Conservation (phyloP, 2,329 filamentous ascomycete species). For the Penicillium sp. region DNA sequence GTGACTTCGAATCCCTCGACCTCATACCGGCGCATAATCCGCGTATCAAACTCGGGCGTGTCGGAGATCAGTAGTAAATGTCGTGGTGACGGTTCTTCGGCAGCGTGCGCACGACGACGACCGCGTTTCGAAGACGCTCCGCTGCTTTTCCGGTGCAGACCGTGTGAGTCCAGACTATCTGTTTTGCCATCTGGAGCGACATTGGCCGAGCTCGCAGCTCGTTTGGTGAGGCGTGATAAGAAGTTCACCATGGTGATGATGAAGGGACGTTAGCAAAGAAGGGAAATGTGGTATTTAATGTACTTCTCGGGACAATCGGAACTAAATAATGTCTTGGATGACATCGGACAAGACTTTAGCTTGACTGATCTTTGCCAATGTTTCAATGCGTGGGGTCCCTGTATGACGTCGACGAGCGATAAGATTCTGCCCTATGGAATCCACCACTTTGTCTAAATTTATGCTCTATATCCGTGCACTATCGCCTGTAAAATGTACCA, state of each 20-base stretch:
- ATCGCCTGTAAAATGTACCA: constrained; percentile 26
- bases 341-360: constrained; percentile 10
- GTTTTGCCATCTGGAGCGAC: constrained; percentile 1
- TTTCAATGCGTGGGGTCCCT: constrained; percentile 12
- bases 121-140: constrained; percentile 13
- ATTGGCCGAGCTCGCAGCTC: constrained; percentile 13
- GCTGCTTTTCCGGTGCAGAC: constrained; percentile 12
- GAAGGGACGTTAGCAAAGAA: no score
- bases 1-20: constrained; percentile 54
- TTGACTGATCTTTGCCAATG: neutral
- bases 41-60: constrained; percentile 46
- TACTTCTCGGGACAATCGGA: constrained; percentile 1
- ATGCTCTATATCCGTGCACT: constrained; percentile 4
- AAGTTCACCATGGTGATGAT: constrained; percentile 17
- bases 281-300: neutral
- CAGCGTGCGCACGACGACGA: constrained; percentile 8
- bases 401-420: constrained; percentile 18
- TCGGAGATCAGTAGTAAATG: constrained; percentile 31
- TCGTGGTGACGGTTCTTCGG: constrained; percentile 14
- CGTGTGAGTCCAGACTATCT: constrained; percentile 5
- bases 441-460: no score
- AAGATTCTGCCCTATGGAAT: no score
- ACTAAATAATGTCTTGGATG: constrained; percentile 3
- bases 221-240: constrained; percentile 16
- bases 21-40: constrained; percentile 48